Evolutionary conservation across 2,329 filamentous ascomycete genomes (phyloP).

Genomic region (Hymenoscyphus scutula): DNA sequence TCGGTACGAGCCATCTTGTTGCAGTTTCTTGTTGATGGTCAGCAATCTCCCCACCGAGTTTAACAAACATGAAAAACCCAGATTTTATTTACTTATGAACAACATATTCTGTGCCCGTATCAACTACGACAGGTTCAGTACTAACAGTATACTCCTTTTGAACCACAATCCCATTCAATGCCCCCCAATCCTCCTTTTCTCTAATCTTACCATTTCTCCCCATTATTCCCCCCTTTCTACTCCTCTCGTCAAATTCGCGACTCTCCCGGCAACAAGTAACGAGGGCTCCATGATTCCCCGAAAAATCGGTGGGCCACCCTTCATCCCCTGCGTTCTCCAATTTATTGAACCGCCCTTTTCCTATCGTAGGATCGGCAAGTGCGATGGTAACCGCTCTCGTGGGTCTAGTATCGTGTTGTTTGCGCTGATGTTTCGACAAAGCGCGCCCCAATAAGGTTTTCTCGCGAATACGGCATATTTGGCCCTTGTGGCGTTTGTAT

Average conservation of each 20-base stretch:
- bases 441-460: neutral
- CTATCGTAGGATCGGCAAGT: neutral
- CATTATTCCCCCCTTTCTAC: neutral
- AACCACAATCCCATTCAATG: conserved; percentile 8
- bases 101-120: conserved; percentile 5
- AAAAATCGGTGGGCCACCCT: neutral
- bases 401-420: neutral
- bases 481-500: conserved; percentile 5
- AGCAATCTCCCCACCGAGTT: no score
- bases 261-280: conserved; percentile 7
- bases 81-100: neutral
- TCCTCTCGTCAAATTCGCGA: neutral
- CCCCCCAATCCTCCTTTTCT: neutral
- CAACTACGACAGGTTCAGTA: conserved; percentile 4
- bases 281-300: neutral
- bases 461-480: neutral
- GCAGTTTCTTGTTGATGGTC: no score
- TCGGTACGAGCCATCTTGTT: no score
- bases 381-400: neutral
- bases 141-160: conserved; percentile 8
- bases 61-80: no score
- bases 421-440: neutral
- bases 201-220: neutral
- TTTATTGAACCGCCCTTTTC: neutral
- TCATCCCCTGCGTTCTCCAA: neutral